Conservation (phyloP, 352 stramenopile species). For the Phytopythium cucurbitacearum region DNA sequence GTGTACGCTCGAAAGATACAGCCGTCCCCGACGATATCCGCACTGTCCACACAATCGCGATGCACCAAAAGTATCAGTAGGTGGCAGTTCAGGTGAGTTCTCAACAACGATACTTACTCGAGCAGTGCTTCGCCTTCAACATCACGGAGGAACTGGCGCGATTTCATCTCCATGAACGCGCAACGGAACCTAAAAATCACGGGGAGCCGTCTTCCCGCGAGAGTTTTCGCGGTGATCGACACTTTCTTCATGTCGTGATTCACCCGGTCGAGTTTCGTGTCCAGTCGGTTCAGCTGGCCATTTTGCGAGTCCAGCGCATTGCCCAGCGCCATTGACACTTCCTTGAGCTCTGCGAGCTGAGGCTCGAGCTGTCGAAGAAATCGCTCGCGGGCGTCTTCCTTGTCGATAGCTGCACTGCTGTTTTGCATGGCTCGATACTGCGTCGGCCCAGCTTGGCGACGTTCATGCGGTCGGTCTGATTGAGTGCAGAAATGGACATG, state of each 20-base stretch:
- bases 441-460: not conserved
- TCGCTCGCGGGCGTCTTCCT: conserved; percentile 28
- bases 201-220: conserved; percentile 30
- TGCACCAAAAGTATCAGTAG: not conserved
- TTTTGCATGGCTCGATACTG: not conserved
- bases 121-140: conserved; percentile 53
- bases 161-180: conserved; percentile 61
- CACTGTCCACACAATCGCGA: conserved; percentile 17
- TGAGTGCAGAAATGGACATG: not conserved
- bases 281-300: conserved; percentile 49
- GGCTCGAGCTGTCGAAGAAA: conserved; percentile 55
- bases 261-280: conserved; percentile 56
- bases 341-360: conserved; percentile 59
- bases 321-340: conserved; percentile 54
- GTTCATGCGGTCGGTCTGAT: not conserved
- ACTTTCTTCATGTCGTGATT: conserved; percentile 72
- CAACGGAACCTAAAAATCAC: conserved; percentile 61
- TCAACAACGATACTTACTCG: conserved; percentile 24
- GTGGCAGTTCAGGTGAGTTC: not conserved
- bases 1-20: conserved; percentile 77
- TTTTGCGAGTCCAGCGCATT: conserved; percentile 64
- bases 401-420: not conserved
- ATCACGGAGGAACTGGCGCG: conserved; percentile 47
- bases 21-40: conserved; percentile 52
- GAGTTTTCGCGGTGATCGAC: conserved; percentile 53